A percentile compares a stretch with the other conserved stretches of the same genome.
Evolutionary conservation across 148 eudicot species (phyloP).

Genomic region (Vaccinium vitisidaea): DNA sequence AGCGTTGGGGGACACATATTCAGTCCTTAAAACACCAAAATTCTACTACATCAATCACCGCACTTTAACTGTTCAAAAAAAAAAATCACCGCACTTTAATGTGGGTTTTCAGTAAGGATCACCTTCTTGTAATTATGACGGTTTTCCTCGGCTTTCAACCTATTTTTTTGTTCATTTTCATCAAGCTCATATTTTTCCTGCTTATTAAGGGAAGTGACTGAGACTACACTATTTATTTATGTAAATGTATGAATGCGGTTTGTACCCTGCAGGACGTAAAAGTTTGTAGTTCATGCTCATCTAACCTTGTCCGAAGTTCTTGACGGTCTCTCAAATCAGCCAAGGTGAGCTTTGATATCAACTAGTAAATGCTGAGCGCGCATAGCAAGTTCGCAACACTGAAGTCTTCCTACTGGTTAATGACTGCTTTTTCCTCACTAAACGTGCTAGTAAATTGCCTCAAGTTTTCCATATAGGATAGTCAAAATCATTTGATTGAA

Average conservation of each 20-base stretch:
- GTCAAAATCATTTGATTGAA: background rate
- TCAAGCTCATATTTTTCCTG: background rate
- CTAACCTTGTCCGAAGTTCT: constrained; percentile 89
- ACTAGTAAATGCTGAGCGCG: background rate
- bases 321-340: constrained; percentile 84
- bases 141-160: background rate
- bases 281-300: constrained; percentile 87
- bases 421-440: too few relatives aligned
- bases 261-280: constrained; percentile 58
- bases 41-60: background rate
- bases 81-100: background rate
- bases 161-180: background rate
- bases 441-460: background rate
- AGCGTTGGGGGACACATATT: constrained; percentile 75
- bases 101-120: background rate
- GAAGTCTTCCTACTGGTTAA: background rate
- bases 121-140: background rate
- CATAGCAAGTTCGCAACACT: too few relatives aligned
- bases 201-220: background rate
- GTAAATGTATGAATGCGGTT: background rate
- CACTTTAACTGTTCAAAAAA: too few relatives aligned
- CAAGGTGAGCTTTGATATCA: constrained; percentile 38
- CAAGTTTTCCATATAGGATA: background rate
- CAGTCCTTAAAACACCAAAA: constrained; percentile 24
- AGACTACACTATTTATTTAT: too few relatives aligned